Evolutionary conservation across 2,329 filamentous ascomycete species (phyloP).

Genomic region (Alternaria tenuissima): DNA sequence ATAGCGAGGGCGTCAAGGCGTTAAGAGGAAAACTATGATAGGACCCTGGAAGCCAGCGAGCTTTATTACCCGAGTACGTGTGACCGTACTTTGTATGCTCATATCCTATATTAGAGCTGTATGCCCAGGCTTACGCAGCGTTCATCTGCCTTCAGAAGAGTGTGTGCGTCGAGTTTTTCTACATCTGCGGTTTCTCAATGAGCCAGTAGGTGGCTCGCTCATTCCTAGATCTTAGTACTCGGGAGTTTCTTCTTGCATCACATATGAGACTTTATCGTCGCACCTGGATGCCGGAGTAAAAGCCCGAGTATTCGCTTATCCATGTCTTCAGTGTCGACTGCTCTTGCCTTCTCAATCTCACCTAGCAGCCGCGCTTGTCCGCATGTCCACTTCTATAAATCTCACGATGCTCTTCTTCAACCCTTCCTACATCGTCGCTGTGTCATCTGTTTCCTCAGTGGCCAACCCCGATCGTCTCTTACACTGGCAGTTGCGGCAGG

Average conservation of each 20-base stretch:
- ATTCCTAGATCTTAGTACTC: neutral
- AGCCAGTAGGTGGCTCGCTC: neutral
- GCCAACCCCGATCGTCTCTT: neutral
- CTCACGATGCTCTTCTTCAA: slow-evolving; percentile 15
- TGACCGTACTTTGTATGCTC: neutral
- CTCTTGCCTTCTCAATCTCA: slow-evolving; percentile 8
- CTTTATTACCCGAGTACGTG: neutral
- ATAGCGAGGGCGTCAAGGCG: slow-evolving; percentile 38
- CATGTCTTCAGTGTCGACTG: neutral
- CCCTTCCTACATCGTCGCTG: slow-evolving; percentile 15
- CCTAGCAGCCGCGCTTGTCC: slow-evolving; percentile 10
- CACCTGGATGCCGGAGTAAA: neutral
- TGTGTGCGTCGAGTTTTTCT: neutral
- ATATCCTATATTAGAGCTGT: neutral
- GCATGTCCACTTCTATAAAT: slow-evolving; percentile 16
- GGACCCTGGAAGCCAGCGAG: neutral
- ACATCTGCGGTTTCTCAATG: neutral
- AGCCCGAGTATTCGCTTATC: neutral
- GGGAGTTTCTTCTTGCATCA: neutral
- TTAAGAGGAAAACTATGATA: neutral
- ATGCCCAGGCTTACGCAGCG: neutral
- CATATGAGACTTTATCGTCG: neutral
- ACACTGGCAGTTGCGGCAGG: slow-evolving; percentile 30
- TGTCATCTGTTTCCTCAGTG: slow-evolving; percentile 23
- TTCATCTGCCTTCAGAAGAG: neutral